Percentiles rank a stretch among this genome's conserved stretches.
Evolutionary conservation across 2,329 filamentous ascomycete genomes (phyloP).

Genomic region (Knufia petricola): DNA sequence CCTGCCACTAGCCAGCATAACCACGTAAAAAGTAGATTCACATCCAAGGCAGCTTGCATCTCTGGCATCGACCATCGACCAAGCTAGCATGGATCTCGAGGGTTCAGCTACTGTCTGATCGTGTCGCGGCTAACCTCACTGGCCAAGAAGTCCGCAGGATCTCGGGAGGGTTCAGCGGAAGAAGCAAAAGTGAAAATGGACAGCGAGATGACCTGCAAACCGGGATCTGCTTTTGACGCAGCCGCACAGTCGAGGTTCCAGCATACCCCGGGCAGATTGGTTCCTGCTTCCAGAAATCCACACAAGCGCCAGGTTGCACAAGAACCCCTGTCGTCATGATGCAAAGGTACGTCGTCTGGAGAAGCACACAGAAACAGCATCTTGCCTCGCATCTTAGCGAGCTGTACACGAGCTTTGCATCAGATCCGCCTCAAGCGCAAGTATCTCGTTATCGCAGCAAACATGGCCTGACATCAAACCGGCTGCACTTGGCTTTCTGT

Average conservation of each 20-base stretch:
- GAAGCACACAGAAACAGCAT: neutral
- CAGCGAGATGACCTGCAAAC: neutral
- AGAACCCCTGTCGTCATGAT: neutral
- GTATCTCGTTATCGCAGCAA: neutral
- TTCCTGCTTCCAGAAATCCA: neutral
- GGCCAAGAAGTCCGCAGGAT: neutral
- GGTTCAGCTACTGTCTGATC: neutral
- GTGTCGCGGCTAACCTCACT: neutral
- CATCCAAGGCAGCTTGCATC: conserved; percentile 1
- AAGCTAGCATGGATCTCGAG: neutral
- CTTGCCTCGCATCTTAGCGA: neutral
- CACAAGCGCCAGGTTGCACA: neutral
- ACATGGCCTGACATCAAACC: neutral
- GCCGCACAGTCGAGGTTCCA: neutral
- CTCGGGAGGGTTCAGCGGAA: neutral
- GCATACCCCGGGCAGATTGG: neutral
- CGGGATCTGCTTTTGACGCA: neutral
- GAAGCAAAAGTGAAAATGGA: neutral
- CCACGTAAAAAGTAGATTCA: neutral
- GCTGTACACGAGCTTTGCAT: neutral
- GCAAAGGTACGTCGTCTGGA: neutral
- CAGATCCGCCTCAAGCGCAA: neutral
- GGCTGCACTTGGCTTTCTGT: neutral
- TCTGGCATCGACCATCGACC: neutral
- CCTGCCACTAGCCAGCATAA: neutral